A percentile compares a stretch with the other conserved stretches of the same genome.
Evolutionary conservation across 2,329 filamentous ascomycete genomes (phyloP).

Genomic region (Fusarium temperatum): DNA sequence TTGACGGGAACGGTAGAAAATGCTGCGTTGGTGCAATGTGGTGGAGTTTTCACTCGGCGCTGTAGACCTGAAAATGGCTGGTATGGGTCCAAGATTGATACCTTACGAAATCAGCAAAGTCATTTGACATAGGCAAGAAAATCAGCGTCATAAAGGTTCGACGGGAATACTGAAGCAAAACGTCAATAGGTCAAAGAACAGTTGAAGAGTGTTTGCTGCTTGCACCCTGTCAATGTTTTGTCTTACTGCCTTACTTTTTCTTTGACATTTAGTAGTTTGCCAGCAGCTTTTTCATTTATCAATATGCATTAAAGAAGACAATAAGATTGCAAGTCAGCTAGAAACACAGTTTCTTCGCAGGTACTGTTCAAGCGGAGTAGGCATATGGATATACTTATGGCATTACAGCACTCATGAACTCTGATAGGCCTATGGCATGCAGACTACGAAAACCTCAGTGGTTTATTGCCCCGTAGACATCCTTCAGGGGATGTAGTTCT

Average conservation of each 20-base stretch:
- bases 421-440: not conserved
- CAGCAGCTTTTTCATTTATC: not conserved
- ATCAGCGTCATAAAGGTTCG: not conserved
- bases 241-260: not conserved
- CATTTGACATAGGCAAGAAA: not conserved
- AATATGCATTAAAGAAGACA: not conserved
- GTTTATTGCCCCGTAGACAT: not conserved
- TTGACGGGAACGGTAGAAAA: not conserved
- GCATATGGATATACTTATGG: not conserved
- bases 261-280: not conserved
- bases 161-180: not conserved
- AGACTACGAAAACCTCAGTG: not conserved
- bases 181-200: not conserved
- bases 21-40: not conserved
- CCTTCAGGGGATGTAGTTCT: not conserved
- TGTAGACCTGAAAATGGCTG: not conserved
- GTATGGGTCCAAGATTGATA: not conserved
- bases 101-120: not conserved
- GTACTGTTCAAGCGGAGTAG: not conserved
- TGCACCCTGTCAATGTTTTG: not conserved
- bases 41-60: not conserved
- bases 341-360: not conserved
- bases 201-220: slow-evolving; percentile 7
- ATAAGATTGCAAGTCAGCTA: not conserved
- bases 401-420: not conserved